Conservation (phyloP, 495 filamentous ascomycete species). For the Trichoderma virens region DNA sequence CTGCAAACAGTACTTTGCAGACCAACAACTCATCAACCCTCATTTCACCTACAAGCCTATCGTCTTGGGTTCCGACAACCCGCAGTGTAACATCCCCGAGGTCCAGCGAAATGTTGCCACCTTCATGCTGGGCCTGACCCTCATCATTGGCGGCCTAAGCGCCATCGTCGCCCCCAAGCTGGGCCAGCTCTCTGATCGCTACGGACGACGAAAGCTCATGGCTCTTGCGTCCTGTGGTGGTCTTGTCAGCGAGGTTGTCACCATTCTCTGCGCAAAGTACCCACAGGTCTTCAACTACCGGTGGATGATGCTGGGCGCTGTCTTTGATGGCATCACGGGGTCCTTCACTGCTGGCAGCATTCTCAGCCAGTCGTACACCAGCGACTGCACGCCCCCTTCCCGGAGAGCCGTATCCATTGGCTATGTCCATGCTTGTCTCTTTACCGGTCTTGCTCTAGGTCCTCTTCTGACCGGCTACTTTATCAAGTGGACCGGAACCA, state of each 20-base stretch:
- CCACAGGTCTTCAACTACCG: conserved; percentile 63
- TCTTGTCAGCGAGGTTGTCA: conserved; percentile 62
- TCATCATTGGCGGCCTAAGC: conserved; percentile 61
- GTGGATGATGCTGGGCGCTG: conserved; percentile 47
- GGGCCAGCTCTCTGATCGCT: conserved; percentile 79
- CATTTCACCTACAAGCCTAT: conserved; percentile 54
- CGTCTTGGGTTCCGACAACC: conserved; percentile 56
- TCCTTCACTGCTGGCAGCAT: conserved; percentile 41
- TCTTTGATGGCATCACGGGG: conserved; percentile 13
- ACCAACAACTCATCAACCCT: conserved; percentile 49
- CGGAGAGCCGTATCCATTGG: conserved; percentile 80
- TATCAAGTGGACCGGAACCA: conserved; percentile 57
- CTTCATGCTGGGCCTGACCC: conserved; percentile 65
- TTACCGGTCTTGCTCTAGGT: conserved; percentile 76
- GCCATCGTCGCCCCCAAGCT: conserved; percentile 75
- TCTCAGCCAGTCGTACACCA: conserved; percentile 72
- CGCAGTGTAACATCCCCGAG: conserved; percentile 62
- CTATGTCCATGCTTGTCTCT: conserved; percentile 80
- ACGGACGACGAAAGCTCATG: conserved; percentile 69
- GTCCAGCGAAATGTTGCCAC: conserved; percentile 68
- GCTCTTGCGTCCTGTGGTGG: conserved; percentile 58
- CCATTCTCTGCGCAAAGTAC: conserved; percentile 65
- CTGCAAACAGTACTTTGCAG: conserved; percentile 69
- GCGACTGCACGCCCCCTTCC: conserved; percentile 77
- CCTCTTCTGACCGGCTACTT: conserved; percentile 72